Percentiles rank a stretch among this genome's conserved stretches.
Evolutionary conservation across 805 yeast species (phyloP).

Genomic region (Zygosaccharomyces bailii): DNA sequence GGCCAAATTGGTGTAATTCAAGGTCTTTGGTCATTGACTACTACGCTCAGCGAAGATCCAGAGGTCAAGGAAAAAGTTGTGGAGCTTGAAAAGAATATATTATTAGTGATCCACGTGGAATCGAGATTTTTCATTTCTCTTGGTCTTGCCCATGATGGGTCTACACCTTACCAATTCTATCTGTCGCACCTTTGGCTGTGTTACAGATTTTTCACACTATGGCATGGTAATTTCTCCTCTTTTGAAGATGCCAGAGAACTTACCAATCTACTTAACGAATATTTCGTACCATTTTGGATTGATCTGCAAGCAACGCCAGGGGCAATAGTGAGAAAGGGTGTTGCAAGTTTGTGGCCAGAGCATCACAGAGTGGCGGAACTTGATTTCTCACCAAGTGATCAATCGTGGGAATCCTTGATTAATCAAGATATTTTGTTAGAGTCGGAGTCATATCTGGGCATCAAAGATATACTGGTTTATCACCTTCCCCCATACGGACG

Average conservation of each 20-base stretch:
- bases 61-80: constrained; percentile 21
- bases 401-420: constrained; percentile 31
- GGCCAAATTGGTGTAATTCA: constrained; percentile 43
- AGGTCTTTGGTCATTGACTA: constrained; percentile 36
- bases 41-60: constrained; percentile 15
- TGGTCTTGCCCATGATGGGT: constrained; percentile 19
- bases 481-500: constrained; percentile 24
- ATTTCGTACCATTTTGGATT: constrained; percentile 32
- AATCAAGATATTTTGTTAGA: constrained; percentile 28
- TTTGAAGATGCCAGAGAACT: constrained; percentile 27
- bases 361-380: constrained; percentile 29
- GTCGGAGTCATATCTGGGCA: constrained; percentile 29
- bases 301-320: constrained; percentile 28
- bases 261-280: constrained; percentile 32
- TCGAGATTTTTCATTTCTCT: constrained; percentile 28
- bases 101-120: constrained; percentile 33
- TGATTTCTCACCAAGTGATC: constrained; percentile 8
- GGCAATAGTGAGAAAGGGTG: constrained; percentile 23
- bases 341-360: constrained; percentile 24
- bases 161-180: constrained; percentile 28
- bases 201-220: constrained; percentile 28
- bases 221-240: constrained; percentile 24
- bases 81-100: constrained; percentile 30
- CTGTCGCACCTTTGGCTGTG: constrained; percentile 27
- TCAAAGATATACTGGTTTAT: constrained; percentile 32